These are phyloP conservation scores for Obelidium mucronatum DNA, from an alignment of 192 early-diverging fungal genomes.

Conservation along the genomic window DNA sequence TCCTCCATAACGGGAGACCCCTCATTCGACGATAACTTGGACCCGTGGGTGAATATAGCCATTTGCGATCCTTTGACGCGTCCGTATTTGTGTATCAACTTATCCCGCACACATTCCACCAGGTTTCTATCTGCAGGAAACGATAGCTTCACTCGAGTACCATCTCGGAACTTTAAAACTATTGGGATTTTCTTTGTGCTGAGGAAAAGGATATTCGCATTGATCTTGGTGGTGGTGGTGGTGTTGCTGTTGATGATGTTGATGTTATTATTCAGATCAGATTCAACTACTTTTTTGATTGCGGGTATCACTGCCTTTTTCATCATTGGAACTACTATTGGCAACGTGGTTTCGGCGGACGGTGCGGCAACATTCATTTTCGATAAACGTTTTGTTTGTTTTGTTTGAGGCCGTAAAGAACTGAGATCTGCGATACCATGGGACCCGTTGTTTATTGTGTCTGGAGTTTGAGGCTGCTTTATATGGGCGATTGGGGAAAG, in stretches of 20 bases:
- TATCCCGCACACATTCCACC: not conserved
- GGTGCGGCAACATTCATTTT: conserved; percentile 5
- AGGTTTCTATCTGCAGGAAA: not conserved
- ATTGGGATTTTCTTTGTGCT: not conserved
- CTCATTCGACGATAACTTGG: not conserved
- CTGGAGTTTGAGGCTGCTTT: not conserved
- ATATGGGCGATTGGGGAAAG: not conserved
- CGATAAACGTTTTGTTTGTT: not conserved
- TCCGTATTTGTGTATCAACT: conserved; percentile 10
- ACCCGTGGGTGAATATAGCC: not conserved
- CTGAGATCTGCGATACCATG: too few species aligned
- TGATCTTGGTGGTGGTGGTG: too few species aligned
- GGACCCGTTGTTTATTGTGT: too few species aligned
- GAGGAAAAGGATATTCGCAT: too few species aligned
- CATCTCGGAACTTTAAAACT: conserved; percentile 5
- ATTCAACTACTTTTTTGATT: not conserved
- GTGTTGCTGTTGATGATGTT: too few species aligned
- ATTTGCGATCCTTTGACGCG: not conserved
- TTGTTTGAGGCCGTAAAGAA: too few species aligned
- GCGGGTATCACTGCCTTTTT: not conserved
- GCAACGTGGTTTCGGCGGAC: not conserved
- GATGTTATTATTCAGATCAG: not conserved
- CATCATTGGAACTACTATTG: not conserved
- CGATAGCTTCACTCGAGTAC: not conserved
- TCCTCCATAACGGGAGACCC: too few species aligned